These are phyloP conservation scores for Iodosphaeria phyllophila DNA, from an alignment of 2,329 filamentous ascomycete genomes.

Conservation along the genomic window DNA sequence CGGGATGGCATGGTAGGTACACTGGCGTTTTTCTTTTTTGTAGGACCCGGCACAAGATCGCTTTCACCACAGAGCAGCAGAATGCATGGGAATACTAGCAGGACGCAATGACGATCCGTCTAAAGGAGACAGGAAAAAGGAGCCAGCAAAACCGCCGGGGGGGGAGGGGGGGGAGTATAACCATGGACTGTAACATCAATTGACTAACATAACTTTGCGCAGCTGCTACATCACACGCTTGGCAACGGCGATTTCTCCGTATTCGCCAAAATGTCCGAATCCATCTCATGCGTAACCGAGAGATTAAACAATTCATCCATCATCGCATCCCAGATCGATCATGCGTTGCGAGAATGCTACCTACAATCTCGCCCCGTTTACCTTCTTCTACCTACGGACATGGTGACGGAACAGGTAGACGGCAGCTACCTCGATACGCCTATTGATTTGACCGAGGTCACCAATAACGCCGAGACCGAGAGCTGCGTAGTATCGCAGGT, in stretches of 20 bases:
- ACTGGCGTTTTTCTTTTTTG: too few species aligned
- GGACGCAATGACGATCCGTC: too few species aligned
- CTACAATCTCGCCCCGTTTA: slow-evolving; percentile 63
- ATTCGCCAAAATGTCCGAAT: slow-evolving; percentile 59
- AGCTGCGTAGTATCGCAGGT: slow-evolving; percentile 70
- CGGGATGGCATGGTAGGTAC: too few species aligned
- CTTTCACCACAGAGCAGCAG: too few species aligned
- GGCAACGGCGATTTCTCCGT: slow-evolving; percentile 68
- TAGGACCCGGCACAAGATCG: too few species aligned
- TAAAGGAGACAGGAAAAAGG: too few species aligned
- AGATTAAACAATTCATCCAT: slow-evolving; percentile 52
- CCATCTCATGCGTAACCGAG: slow-evolving; percentile 53
- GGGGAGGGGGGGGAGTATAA: too few species aligned
- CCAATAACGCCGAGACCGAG: slow-evolving; percentile 53
- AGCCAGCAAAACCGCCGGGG: too few species aligned
- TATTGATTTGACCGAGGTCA: slow-evolving; percentile 44
- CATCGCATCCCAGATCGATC: slow-evolving; percentile 59
- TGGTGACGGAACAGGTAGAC: slow-evolving; percentile 59
- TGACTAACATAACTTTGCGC: too few species aligned
- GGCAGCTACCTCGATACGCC: slow-evolving; percentile 51
- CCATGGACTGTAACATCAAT: too few species aligned
- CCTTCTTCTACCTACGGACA: slow-evolving; percentile 66
- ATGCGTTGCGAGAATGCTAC: slow-evolving; percentile 57
- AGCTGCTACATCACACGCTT: slow-evolving; percentile 48
- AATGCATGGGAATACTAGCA: too few species aligned